Conservation (phyloP, 331 rosid genomes). For the Acacia pycnantha region DNA sequence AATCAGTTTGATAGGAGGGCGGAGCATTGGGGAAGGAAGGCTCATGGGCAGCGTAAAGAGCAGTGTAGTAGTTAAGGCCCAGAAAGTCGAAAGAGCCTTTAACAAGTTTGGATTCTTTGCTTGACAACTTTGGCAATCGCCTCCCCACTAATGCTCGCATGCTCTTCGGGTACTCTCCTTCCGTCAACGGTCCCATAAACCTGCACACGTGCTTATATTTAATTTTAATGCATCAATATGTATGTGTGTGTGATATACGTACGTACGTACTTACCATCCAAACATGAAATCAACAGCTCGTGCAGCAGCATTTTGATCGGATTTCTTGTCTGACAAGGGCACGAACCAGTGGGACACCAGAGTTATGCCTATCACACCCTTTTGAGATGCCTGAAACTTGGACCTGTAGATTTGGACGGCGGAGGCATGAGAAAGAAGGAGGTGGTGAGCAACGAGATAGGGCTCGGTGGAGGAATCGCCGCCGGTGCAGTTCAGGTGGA, state of each 20-base stretch:
- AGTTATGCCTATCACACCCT: constrained; percentile 60
- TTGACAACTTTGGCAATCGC: constrained; percentile 40
- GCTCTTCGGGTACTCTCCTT: constrained; percentile 51
- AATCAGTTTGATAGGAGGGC: constrained; percentile 22
- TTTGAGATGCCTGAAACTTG: constrained; percentile 44
- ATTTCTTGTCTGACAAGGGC: constrained; percentile 31
- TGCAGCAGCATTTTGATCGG: constrained; percentile 35
- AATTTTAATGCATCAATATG: no score
- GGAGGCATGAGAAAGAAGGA: constrained; percentile 47
- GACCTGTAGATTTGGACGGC: constrained; percentile 36
- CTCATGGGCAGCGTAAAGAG: constrained; percentile 35
- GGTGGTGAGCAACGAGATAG: neutral
- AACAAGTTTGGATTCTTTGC: constrained; percentile 23
- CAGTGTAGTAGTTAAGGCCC: constrained; percentile 62
- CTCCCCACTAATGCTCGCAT: constrained; percentile 30
- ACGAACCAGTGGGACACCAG: constrained; percentile 42
- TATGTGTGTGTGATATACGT: neutral
- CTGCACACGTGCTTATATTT: neutral
- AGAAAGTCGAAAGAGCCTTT: constrained; percentile 65
- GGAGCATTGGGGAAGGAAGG: neutral
- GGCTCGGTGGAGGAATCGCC: neutral
- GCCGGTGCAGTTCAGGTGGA: neutral
- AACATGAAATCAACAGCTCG: constrained; percentile 56
- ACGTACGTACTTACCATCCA: constrained; percentile 48
- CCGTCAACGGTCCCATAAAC: constrained; percentile 44